Base-by-base conservation (phyloP, 2,329 filamentous ascomycete species). In the Cercospora nicotianae region DNA sequence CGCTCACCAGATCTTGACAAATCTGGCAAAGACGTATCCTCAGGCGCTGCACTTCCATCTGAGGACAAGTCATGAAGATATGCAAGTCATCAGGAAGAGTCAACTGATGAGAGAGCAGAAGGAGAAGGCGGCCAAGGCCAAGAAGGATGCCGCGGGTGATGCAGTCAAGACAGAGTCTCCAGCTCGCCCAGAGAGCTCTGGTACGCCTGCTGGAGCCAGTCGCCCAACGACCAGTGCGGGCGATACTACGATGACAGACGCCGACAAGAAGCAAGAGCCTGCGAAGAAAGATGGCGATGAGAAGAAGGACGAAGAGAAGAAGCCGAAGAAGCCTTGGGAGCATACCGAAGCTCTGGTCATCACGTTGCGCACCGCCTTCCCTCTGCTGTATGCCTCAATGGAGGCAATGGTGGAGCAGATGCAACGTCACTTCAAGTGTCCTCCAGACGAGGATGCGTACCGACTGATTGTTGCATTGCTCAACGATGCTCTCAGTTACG, bases 371-470 rank as follows among this genome's bases (percentile, higher is more conserved):
- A 98, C 95, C 6, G 94, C 94, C 0, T 99, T 98, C 84, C 95
- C 95, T 26, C 86, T 99, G 18, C 87, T 99, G 74, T 95, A 96
- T 9, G 83, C 98, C 53, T 97, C 94, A 0, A 98, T 99, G 95
- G 95, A 99, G 82, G 97, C 94, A 0, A 99, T 98, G 93, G 94
- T 98, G 31, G 95, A 99, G 77, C 94, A 98, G 80, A 97, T 99
- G 67, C 91, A 95, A 79, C 98, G 98, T 84, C 91, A 98, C 81
- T 99, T 99, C 87, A 99, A 99, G 82, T 98, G 95, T 75, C 94
- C 94, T 13, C 94, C 94, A 0, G 95, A 99, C 75, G 95, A 99
- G 79, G 95, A 99, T 82, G 96, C 95, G 2, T 98, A 98, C 80
- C 88, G 95, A 60, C 85, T 99, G 16, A 99, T 99, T 72, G 94